These are phyloP conservation scores for Euphrasia confusa DNA, from an alignment of 257 asterid genomes.

Conservation along the genomic window DNA sequence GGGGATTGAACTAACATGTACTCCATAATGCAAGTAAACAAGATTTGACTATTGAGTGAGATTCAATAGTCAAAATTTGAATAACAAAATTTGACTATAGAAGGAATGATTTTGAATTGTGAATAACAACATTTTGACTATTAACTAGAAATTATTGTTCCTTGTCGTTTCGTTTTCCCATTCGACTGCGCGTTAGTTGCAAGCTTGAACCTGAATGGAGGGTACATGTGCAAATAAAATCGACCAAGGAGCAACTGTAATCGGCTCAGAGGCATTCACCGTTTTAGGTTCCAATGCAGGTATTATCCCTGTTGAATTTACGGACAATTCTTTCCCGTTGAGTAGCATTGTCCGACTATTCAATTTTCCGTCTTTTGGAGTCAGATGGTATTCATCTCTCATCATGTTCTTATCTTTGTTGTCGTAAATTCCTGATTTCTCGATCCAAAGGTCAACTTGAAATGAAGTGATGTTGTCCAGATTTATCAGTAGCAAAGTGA, in stretches of 20 bases:
- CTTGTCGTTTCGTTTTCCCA: too few species aligned
- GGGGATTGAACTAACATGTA: too few species aligned
- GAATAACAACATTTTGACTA: background rate
- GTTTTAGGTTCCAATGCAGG: constrained; percentile 53
- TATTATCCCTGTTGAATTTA: constrained; percentile 49
- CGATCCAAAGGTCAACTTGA: constrained; percentile 40
- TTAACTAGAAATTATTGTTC: background rate
- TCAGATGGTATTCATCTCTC: constrained; percentile 75
- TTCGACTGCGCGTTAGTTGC: constrained; percentile 23
- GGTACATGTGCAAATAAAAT: constrained; percentile 66
- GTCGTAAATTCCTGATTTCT: constrained; percentile 4
- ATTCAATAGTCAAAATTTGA: too few species aligned
- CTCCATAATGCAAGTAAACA: too few species aligned
- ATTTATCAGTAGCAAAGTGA: constrained; percentile 71
- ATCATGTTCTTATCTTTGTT: background rate
- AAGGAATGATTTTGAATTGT: too few species aligned
- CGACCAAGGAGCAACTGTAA: constrained; percentile 61
- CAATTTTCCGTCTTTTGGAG: constrained; percentile 62
- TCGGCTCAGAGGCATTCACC: constrained; percentile 38
- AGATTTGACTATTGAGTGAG: too few species aligned
- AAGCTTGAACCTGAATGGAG: constrained; percentile 51
- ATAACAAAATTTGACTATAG: too few species aligned
- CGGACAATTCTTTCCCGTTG: constrained; percentile 49
- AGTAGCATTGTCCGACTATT: constrained; percentile 75
- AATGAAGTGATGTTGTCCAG: constrained; percentile 48